Evolutionary conservation across 345 rosid genomes (phyloP).

Genomic region (Passiflora organensis): DNA sequence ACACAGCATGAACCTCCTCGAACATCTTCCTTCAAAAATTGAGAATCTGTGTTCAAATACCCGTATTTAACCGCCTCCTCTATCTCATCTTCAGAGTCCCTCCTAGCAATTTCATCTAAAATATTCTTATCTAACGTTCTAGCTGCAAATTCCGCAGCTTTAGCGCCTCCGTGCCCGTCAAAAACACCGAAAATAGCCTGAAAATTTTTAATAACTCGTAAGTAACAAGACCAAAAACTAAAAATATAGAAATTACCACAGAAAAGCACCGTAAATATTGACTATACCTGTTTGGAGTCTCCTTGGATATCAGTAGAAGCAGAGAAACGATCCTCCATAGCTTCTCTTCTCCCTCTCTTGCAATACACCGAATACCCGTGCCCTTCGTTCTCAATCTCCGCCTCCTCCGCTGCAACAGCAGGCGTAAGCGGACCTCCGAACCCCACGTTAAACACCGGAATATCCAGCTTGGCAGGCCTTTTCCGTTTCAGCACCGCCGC

Average conservation of each 20-base stretch:
- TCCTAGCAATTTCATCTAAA: slow-evolving; percentile 29
- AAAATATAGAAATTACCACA: no score
- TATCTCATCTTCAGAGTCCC: slow-evolving; percentile 34
- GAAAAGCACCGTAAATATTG: background rate
- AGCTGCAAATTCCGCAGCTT: slow-evolving; percentile 83
- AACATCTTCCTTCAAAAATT: slow-evolving; percentile 51
- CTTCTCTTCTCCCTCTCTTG: slow-evolving; percentile 82
- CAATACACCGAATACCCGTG: slow-evolving; percentile 71
- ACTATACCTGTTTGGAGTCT: slow-evolving; percentile 58
- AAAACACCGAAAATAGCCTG: slow-evolving; percentile 80
- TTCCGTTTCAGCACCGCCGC: slow-evolving; percentile 61
- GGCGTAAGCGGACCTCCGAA: slow-evolving; percentile 40
- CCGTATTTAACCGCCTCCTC: slow-evolving; percentile 63
- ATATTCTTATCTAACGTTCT: slow-evolving; percentile 55
- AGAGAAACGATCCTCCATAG: slow-evolving; percentile 91
- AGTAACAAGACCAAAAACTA: background rate
- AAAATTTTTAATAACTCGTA: slow-evolving; percentile 1
- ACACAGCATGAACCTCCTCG: slow-evolving; percentile 84
- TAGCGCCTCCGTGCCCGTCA: slow-evolving; percentile 86
- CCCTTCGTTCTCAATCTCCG: slow-evolving; percentile 48
- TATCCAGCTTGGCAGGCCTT: slow-evolving; percentile 65
- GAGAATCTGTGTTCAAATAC: slow-evolving; percentile 64
- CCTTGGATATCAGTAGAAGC: slow-evolving; percentile 49
- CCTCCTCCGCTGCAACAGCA: slow-evolving; percentile 23
- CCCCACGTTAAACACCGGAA: slow-evolving; percentile 38